Base-by-base conservation (phyloP, 345 rosid species). In the Brassica nigra region DNA sequence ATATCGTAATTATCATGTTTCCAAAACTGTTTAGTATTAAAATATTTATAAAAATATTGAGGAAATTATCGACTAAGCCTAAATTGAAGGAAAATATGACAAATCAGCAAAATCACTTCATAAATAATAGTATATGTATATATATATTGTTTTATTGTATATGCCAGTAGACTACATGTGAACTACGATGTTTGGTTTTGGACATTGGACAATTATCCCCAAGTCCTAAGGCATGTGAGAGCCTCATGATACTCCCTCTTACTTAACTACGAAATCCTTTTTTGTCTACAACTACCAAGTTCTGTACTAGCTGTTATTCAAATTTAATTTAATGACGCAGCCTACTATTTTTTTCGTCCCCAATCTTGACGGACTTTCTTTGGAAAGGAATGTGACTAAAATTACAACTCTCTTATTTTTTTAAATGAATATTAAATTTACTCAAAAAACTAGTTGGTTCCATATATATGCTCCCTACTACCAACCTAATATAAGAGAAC, bases 231-330 rank as follows among this genome's bases (percentile, higher is more conserved):
- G 58, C 68, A 72, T 72, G 68, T 39, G 76, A 65, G 9, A 59
- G 54, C 10, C 66, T 72, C 57, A 59, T 59, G 76, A 72, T 59
- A 14, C 75, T 58, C 29, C 62, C 31, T 37, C 37, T 72, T 59
- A 37, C 9, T 61, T 57, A 57, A 57, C 29, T 57, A 20, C 12
- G 20, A 72, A 39, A 39, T 62, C 28, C 33, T 47, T 47, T 47
- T 47, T 14, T 47, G 55, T 47, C 55, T 12, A 47, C 55, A 47
- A 47, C 55, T 14, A 47, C 55, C 14, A 47, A 47, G 15, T 47
- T 16, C 1, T 28, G 42, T 27, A 39, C 61, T 61, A 72, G 58
- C 68, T 72, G 68, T 59, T 14, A 59, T 72, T 59, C 2, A 9
- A 23, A 7, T 37, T 72, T 57, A 58, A 11, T 70, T 52, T 71